Percentiles rank a stretch among this genome's conserved stretches.
Evolutionary conservation across 768 basidiomycete species (phyloP).

Genomic region (Leccinum obscurum): DNA sequence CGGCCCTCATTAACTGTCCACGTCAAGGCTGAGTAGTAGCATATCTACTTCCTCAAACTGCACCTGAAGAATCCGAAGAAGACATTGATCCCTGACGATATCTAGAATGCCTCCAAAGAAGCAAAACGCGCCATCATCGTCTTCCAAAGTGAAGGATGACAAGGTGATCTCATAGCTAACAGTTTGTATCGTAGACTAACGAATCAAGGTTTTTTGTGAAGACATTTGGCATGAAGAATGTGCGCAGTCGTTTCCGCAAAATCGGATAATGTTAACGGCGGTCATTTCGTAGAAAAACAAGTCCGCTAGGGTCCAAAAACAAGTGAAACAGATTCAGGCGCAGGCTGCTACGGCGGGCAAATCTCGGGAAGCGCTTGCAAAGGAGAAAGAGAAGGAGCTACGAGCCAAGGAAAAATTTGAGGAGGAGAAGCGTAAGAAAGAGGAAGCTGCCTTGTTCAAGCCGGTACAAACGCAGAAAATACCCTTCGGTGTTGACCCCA

Average conservation of each 20-base stretch:
- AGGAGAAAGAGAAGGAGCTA: slow-evolving; percentile 82
- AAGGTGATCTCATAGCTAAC: slow-evolving; percentile 51
- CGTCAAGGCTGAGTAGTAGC: not conserved
- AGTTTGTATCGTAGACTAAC: slow-evolving; percentile 22
- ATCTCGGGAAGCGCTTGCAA: slow-evolving; percentile 74
- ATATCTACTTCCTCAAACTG: not conserved
- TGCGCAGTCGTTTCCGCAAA: slow-evolving; percentile 37
- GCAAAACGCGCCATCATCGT: slow-evolving; percentile 50
- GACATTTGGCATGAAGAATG: slow-evolving; percentile 92
- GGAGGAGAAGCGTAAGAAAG: slow-evolving; percentile 81
- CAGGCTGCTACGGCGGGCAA: slow-evolving; percentile 77
- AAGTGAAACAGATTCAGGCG: slow-evolving; percentile 77
- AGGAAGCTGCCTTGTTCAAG: slow-evolving; percentile 81
- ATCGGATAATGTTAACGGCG: slow-evolving; percentile 10
- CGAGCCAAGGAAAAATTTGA: slow-evolving; percentile 74
- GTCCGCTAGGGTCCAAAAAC: slow-evolving; percentile 87
- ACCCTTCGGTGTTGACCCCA: slow-evolving; percentile 95
- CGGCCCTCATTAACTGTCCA: not conserved
- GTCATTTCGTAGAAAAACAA: slow-evolving; percentile 75
- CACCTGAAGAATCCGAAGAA: not conserved
- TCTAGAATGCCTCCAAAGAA: slow-evolving; percentile 79
- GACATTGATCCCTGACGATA: not conserved
- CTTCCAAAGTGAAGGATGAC: slow-evolving; percentile 77
- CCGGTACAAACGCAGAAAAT: slow-evolving; percentile 83
- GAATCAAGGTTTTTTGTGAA: slow-evolving; percentile 37